A percentile compares a stretch with the other conserved stretches of the same genome.
Evolutionary conservation across 2,329 filamentous ascomycete genomes (phyloP).

Genomic region (Arthrinium phaeospermum): DNA sequence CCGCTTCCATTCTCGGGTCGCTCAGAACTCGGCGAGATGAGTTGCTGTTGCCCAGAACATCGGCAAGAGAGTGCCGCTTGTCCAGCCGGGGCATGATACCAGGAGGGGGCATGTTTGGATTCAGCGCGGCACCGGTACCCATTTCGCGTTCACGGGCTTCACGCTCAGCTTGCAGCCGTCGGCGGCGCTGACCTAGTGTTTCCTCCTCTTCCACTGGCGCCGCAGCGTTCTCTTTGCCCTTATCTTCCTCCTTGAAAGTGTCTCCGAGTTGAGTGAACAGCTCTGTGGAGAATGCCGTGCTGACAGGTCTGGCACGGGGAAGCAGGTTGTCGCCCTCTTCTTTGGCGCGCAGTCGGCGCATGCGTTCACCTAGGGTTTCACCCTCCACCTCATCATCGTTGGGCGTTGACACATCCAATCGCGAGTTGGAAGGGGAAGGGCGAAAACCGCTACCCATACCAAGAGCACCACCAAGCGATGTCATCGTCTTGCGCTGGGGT

Average conservation of each 20-base stretch:
- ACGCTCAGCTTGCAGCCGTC: conserved; percentile 72
- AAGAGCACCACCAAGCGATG: conserved; percentile 44
- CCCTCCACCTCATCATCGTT: conserved; percentile 61
- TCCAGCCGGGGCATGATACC: conserved; percentile 50
- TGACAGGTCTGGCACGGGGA: conserved; percentile 63
- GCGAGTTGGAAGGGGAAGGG: conserved; percentile 30
- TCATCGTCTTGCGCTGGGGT: conserved; percentile 50
- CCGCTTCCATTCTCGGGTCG: conserved; percentile 49
- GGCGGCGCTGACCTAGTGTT: conserved; percentile 78
- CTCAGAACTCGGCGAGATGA: conserved; percentile 43
- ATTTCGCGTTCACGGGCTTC: conserved; percentile 67
- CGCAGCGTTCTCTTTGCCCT: conserved; percentile 36
- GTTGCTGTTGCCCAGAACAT: conserved; percentile 57
- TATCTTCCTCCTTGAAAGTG: conserved; percentile 50
- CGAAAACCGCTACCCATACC: conserved; percentile 34
- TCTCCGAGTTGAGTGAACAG: conserved; percentile 68
- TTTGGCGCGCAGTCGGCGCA: conserved; percentile 67
- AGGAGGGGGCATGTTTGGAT: conserved; percentile 19
- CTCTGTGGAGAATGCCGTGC: conserved; percentile 70
- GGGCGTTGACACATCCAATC: conserved; percentile 40
- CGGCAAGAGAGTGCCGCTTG: conserved; percentile 54
- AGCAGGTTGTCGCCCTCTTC: conserved; percentile 54
- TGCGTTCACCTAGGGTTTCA: conserved; percentile 71
- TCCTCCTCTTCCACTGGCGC: conserved; percentile 66
- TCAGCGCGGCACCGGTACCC: conserved; percentile 41